phyloP scores from a whole-genome alignment of 306 rosid genomes.

The Citrullus amarus region DNA sequence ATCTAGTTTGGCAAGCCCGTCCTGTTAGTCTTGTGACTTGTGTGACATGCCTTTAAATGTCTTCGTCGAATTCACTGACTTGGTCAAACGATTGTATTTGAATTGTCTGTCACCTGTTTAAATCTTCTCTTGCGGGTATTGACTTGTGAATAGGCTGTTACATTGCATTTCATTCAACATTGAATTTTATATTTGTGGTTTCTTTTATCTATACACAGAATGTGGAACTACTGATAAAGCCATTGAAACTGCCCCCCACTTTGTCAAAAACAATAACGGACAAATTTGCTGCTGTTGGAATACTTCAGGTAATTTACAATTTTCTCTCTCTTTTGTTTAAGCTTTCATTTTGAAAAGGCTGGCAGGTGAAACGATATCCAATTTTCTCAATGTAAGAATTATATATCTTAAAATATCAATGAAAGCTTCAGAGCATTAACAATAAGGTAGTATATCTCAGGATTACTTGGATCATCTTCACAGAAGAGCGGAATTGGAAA shows the following conservation, averaged over 20 bases:
- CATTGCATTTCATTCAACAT: not conserved
- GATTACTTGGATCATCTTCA: slow-evolving; percentile 69
- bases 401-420: not conserved
- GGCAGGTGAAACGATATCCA: not conserved
- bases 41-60: not conserved
- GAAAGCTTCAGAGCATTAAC: not conserved
- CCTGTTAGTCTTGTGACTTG: not conserved
- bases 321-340: not conserved
- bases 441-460: slow-evolving; percentile 20
- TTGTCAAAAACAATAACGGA: slow-evolving; percentile 47
- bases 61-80: not conserved
- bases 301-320: slow-evolving; percentile 53
- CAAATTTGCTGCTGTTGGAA: slow-evolving; percentile 93
- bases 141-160: not conserved
- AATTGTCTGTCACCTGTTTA: not conserved
- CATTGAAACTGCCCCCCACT: slow-evolving; percentile 38
- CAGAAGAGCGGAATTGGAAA: slow-evolving; percentile 28
- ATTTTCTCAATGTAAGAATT: not conserved
- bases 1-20: not conserved
- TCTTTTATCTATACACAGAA: slow-evolving; percentile 27
- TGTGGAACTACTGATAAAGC: slow-evolving; percentile 44
- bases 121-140: not conserved
- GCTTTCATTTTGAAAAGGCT: not conserved
- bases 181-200: not conserved
- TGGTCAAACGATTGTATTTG: not conserved